phyloP scores from a whole-genome alignment of 371 early-diverging fungal species.

The Zychaea mexicana region DNA sequence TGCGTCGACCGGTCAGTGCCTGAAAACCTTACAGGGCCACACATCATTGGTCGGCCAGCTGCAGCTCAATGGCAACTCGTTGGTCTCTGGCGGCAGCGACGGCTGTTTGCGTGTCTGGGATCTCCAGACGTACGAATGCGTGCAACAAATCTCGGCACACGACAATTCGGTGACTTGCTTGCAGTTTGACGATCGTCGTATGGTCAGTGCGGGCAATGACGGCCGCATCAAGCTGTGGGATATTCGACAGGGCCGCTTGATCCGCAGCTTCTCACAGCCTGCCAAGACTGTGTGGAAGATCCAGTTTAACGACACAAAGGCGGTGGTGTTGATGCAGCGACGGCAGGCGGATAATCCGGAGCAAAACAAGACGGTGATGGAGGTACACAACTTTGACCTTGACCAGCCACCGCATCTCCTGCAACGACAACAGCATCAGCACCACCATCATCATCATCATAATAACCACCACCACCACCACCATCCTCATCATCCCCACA shows the following conservation, averaged over 20 bases:
- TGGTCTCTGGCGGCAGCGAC: slow-evolving; percentile 89
- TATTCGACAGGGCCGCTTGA: slow-evolving; percentile 70
- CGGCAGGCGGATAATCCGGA: slow-evolving; percentile 30
- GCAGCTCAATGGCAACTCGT: slow-evolving; percentile 69
- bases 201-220: slow-evolving; percentile 86
- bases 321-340: slow-evolving; percentile 64
- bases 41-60: slow-evolving; percentile 87
- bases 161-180: slow-evolving; percentile 85
- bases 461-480: no score
- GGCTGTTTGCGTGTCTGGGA: slow-evolving; percentile 90
- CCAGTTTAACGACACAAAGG: slow-evolving; percentile 64
- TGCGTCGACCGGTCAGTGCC: slow-evolving; percentile 59
- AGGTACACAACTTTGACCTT: slow-evolving; percentile 52
- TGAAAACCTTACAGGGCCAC: slow-evolving; percentile 75
- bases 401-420: background rate
- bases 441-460: background rate
- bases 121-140: slow-evolving; percentile 66
- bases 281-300: slow-evolving; percentile 68
- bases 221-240: slow-evolving; percentile 90
- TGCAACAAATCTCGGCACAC: slow-evolving; percentile 77
- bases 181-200: slow-evolving; percentile 81
- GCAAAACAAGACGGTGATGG: slow-evolving; percentile 49
- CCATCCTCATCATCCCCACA: no score
- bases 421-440: background rate
- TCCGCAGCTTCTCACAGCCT: slow-evolving; percentile 65